phyloP scores from a whole-genome alignment of 1,284 basidiomycete species.

The Papiliotrema nemorosa region DNA sequence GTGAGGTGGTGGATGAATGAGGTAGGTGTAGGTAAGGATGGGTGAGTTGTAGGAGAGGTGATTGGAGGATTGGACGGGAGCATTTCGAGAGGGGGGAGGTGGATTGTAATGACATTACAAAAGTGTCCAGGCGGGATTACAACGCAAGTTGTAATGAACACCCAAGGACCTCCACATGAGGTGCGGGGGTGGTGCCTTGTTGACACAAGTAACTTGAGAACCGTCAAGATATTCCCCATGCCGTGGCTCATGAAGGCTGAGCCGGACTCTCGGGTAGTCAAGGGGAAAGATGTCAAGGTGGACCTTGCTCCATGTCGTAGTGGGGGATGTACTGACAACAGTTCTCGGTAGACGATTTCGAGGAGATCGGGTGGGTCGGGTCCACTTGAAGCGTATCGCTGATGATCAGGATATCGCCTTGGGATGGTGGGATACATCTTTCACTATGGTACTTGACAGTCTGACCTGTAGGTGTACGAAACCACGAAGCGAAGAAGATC shows the following conservation, averaged over 20 bases:
- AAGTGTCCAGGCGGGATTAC: no score
- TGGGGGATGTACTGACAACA: constrained; percentile 36
- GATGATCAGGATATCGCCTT: constrained; percentile 62
- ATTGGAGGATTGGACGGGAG: not conserved
- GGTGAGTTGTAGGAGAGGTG: not conserved
- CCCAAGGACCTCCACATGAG: no score
- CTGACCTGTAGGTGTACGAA: constrained; percentile 61
- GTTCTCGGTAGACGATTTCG: constrained; percentile 90
- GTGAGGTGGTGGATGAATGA: not conserved
- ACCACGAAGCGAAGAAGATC: constrained; percentile 84
- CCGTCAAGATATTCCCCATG: no score
- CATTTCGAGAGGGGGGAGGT: no score
- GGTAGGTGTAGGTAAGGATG: not conserved
- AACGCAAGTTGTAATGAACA: no score
- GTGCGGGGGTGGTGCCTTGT: no score
- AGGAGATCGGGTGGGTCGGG: constrained; percentile 53
- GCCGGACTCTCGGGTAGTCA: constrained; percentile 79
- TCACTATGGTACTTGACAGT: no score
- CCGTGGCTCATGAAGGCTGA: constrained; percentile 93
- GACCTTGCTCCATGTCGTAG: not conserved
- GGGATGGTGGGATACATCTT: constrained; percentile 57
- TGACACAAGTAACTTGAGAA: no score
- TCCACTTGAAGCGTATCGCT: not conserved
- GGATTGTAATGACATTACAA: not conserved
- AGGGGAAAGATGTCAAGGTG: constrained; percentile 86